Evolutionary conservation across 1,284 basidiomycete species (phyloP), one percentile per base, ranked within the genome.

Genomic region (Sporisorium reilianum): DNA sequence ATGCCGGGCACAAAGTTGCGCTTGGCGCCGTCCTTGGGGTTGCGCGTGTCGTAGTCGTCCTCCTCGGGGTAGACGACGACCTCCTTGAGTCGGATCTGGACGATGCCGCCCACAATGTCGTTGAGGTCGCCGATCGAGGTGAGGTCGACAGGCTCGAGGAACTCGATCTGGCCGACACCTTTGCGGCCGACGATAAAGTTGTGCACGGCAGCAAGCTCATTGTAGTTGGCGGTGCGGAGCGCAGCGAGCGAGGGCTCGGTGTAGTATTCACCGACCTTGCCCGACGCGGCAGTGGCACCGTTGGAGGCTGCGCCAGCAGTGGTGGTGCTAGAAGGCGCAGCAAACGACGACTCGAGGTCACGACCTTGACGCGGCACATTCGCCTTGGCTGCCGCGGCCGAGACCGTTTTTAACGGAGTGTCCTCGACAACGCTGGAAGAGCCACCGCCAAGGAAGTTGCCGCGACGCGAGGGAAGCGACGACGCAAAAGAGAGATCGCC

Each of bases 21-120:
- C 64, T 71, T 61, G 26, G 83, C 67, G 48, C 81, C 83, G 26
- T 84, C 81, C 58, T 68, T 67, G 55, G 78, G 77, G 46, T 67
- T 67, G 45, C 78, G 76, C n/a, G 80, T 72, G 22, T 78, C 81
- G 38, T 68, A 66, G 61, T 82, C 79, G 46, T 80, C 83, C 52
- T 78, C 90, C 73, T 97, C 94, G 2, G 95, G 94, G 85, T 99
- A 99, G 52, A 99, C 94, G 61, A 90, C 91, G 80, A 93, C 93
- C 85, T 97, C 93, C 87, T 93, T 93, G 84, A 94, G 91, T 64
- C 94, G 92, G 83, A 99, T 95, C 55, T 91, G 89, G 41, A 99
- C 90, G 67, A 95, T 89, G 60, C 91, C 90, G n/a, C 95, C 97
- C 6, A 94, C 88, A 32, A 99, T 89, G 58, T 91, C 90, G 25